Percentiles rank a stretch among this genome's conserved stretches.
phyloP scores from a whole-genome alignment of 495 filamentous ascomycete species.

The Xylaria scruposa region DNA sequence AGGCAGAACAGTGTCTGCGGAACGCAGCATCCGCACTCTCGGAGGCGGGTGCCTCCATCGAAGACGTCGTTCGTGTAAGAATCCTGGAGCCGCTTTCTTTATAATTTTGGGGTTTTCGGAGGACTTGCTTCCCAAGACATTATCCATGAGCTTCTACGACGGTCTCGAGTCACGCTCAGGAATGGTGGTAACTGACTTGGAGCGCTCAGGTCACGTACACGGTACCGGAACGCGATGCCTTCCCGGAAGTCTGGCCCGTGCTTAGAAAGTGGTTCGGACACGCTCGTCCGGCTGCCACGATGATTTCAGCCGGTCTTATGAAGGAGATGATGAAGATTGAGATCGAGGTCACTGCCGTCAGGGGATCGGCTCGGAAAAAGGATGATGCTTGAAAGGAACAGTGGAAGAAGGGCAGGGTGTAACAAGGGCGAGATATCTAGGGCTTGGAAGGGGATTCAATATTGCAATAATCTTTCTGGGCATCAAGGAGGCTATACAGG shows the following conservation, averaged over 20 bases:
- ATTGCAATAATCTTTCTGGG: too few relatives aligned
- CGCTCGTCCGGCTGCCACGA: conserved; percentile 49
- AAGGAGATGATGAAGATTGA: conserved; percentile 52
- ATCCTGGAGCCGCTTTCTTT: too few relatives aligned
- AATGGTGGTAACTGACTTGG: too few relatives aligned
- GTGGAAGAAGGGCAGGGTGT: not conserved
- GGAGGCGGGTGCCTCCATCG: conserved; percentile 39
- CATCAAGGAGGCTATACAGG: too few relatives aligned
- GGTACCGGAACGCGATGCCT: conserved; percentile 44
- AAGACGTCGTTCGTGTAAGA: conserved; percentile 44
- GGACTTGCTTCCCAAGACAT: too few relatives aligned
- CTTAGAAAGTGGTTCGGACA: conserved; percentile 46
- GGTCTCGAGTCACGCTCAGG: too few relatives aligned
- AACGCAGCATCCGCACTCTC: conserved; percentile 45
- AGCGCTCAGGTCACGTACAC: conserved; percentile 40
- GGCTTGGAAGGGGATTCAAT: too few relatives aligned
- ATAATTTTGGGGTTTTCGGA: too few relatives aligned
- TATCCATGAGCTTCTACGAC: too few relatives aligned
- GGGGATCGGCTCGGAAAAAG: conserved; percentile 18
- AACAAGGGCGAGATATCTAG: too few relatives aligned
- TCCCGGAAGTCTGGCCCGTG: conserved; percentile 42
- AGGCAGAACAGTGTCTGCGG: conserved; percentile 44
- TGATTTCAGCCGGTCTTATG: conserved; percentile 49
- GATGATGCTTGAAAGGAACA: not conserved
- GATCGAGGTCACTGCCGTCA: conserved; percentile 48